These are phyloP conservation scores for Hericium rajendrae DNA, from an alignment of 768 basidiomycete genomes.

Conservation along the genomic window DNA sequence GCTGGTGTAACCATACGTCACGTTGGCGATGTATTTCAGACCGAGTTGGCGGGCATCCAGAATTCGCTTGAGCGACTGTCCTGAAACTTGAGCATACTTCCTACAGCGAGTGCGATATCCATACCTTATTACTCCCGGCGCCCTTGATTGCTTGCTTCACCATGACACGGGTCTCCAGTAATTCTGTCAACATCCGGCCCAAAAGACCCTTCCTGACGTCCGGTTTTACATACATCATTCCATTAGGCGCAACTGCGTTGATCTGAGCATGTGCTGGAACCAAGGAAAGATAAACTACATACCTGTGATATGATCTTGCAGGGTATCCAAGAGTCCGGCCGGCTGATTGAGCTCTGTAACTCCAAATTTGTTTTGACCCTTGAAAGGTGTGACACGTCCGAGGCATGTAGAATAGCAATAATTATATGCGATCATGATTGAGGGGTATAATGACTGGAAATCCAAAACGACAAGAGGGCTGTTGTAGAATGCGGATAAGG, in stretches of 20 bases:
- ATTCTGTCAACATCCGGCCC: slow-evolving; percentile 84
- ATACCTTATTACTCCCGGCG: slow-evolving; percentile 64
- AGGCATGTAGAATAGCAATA: slow-evolving; percentile 96
- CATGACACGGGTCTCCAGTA: slow-evolving; percentile 95
- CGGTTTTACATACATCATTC: slow-evolving; percentile 87
- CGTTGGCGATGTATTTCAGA: slow-evolving; percentile 89
- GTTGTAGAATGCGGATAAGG: slow-evolving; percentile 84
- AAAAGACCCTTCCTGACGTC: slow-evolving; percentile 78
- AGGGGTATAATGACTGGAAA: slow-evolving; percentile 95
- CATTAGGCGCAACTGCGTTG: slow-evolving; percentile 80
- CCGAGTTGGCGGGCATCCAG: slow-evolving; percentile 88
- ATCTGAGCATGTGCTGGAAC: neutral
- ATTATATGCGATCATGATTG: slow-evolving; percentile 98
- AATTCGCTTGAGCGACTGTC: slow-evolving; percentile 60
- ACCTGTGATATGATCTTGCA: slow-evolving; percentile 77
- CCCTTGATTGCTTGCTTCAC: slow-evolving; percentile 95
- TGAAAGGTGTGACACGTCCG: slow-evolving; percentile 79
- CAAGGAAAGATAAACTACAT: slow-evolving; percentile 13
- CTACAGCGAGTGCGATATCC: slow-evolving; percentile 6
- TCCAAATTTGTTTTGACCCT: slow-evolving; percentile 83
- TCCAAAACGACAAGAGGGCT: slow-evolving; percentile 91
- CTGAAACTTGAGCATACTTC: neutral
- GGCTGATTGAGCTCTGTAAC: slow-evolving; percentile 64
- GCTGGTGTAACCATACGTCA: slow-evolving; percentile 93
- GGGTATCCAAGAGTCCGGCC: slow-evolving; percentile 52